Evolutionary conservation across 2,329 filamentous ascomycete genomes (phyloP).

Genomic region (Scedosporium apiospermum): DNA sequence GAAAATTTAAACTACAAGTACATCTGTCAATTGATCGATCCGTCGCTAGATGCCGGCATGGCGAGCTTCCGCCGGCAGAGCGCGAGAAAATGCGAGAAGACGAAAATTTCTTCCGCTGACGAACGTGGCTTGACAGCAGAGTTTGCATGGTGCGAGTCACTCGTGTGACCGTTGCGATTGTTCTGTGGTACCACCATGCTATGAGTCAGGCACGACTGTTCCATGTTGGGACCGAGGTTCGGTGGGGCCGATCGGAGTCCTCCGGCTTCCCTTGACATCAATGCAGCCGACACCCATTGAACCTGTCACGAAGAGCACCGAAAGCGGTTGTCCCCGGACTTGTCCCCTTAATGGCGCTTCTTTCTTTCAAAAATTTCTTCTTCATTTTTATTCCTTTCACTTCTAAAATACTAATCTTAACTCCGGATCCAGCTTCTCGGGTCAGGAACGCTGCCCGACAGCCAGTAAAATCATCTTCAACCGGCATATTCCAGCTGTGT

Average conservation of each 20-base stretch:
- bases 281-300: neutral
- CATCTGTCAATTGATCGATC: neutral
- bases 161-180: neutral
- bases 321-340: too few species aligned
- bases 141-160: neutral
- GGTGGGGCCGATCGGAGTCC: constrained; percentile 1
- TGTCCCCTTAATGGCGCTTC: too few species aligned
- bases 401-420: too few species aligned
- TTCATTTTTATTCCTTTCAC: neutral
- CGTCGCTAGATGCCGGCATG: neutral
- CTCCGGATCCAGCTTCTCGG: neutral
- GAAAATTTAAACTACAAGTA: too few species aligned
- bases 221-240: neutral
- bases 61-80: neutral
- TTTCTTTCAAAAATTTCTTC: neutral
- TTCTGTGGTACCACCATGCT: neutral
- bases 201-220: neutral
- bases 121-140: neutral
- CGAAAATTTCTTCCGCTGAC: neutral
- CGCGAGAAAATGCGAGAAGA: neutral
- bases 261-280: neutral
- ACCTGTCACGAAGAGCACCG: neutral
- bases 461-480: neutral
- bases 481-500: neutral
- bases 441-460: neutral